Base-by-base conservation (phyloP, 2,329 filamentous ascomycete species). In the Shiraia bambusicola region DNA sequence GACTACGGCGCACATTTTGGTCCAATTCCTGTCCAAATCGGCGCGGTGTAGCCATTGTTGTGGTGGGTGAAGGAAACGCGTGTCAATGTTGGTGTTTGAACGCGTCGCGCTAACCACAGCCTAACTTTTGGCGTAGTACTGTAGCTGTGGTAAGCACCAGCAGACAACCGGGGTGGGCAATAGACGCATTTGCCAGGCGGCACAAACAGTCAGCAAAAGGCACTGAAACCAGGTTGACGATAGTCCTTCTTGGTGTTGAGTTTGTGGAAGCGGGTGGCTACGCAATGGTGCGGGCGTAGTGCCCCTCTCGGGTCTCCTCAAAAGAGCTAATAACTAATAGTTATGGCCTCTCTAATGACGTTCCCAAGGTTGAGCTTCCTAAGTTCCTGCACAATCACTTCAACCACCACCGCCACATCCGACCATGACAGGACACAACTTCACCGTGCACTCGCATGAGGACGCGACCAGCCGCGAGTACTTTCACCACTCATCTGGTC, bases 401-500 rank as follows among this genome's bases (percentile, higher is more conserved):
- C 19, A 5, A 22, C 19, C 35, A 33, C 33, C 9, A 29, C 34
- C 19, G 31, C 40, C 4, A 5, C 19, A 4, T 22, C 30, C 30
- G 31, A 44, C 25, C 45, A 62, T 65, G 60, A 65, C 59, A 28
- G 61, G 58, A 38, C 49, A 50, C 37, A 54, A 42, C 52, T 47
- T 52, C 55, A 46, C 39, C 38, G 28, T 47, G 36, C 49, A 42
- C 28, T 40, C 52, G 15, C 45, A 57, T 31, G 60, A 62, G 38
- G 71, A 72, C 54, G 59, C 69, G 42, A 59, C 67, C 14, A 53
- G 62, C 26, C 61, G 62, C 42, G 61, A 63, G 14, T 76, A 69
- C 58, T 71, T 72, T 54, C 63, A 74, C 34, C 71, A 76, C 47
- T 69, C 71, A 16, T 66, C 69, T 31, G 72, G 49, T 32, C 62